Conservation (phyloP, 805 yeast species). For the Isabelozyma pseudorhagii region DNA sequence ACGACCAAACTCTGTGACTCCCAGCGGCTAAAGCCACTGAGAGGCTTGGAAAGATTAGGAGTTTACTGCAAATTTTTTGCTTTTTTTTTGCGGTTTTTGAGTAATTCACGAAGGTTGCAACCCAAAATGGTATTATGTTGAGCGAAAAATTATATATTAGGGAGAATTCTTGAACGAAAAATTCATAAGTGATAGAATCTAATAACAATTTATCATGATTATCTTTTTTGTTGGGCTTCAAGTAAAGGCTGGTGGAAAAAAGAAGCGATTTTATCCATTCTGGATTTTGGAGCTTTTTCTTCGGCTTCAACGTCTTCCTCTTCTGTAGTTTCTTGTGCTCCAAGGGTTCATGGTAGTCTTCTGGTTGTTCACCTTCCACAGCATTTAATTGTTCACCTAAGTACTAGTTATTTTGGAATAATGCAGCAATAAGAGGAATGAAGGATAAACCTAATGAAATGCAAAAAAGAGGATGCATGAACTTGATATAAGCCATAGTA, state of each 20-base stretch:
- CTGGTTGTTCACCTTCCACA: conserved; percentile 19
- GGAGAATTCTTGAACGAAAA: background rate
- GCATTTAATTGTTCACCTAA: conserved; percentile 35
- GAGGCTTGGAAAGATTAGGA: background rate
- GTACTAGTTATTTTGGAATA: conserved; percentile 31
- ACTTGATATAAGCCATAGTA: conserved; percentile 27
- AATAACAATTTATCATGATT: background rate
- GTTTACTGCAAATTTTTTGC: background rate
- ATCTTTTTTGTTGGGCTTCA: background rate
- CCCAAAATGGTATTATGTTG: background rate
- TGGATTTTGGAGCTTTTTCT: conserved; percentile 4
- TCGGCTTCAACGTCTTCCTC: conserved; percentile 3
- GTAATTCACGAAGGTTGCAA: background rate
- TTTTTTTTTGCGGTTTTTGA: background rate
- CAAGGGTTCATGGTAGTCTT: conserved; percentile 5
- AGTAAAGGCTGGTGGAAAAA: conserved; percentile 8
- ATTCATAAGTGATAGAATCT: background rate
- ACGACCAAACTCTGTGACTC: background rate
- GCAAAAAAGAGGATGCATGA: conserved; percentile 21
- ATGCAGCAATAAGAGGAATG: conserved; percentile 24
- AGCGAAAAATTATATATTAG: too few species aligned
- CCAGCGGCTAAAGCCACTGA: background rate
- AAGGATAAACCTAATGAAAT: conserved; percentile 24
- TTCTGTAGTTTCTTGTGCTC: background rate
- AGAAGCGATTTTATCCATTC: conserved; percentile 10